Evolutionary conservation across 306 rosid species (phyloP), one percentile per base, ranked within the genome.

Genomic region (Acacia confusa): DNA sequence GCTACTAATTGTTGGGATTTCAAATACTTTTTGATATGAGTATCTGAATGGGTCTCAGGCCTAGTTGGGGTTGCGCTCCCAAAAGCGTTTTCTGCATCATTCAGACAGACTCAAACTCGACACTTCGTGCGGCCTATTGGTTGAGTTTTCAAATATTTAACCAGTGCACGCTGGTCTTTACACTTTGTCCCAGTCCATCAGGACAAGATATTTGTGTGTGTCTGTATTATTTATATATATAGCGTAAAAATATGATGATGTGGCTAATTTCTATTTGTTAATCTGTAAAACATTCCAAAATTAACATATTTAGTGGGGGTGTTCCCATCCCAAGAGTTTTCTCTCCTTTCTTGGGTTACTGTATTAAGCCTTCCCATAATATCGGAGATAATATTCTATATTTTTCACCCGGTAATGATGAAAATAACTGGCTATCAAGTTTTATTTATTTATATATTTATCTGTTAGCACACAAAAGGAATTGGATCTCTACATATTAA

Each of bases 251-350:
- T 67, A 8, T 3, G 64, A 40, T 40, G 73, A 69, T 11, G 52
- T 68, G 74, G 52, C 24, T 38, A 20, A 38, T 38, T 22, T 27
- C 16, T 38, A n/a, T 43, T 4, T 40, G 52, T 10, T 9, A 70
- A 43, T 24, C 34, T 14, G n/a, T 25, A 24, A 25, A 25, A 24
- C 55, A 24, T 41, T n/a, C 74, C 7, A 13, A 22, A 43, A 22
- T 55, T 7, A 20, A 9, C 28, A 57, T 22, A 2, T 10, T 50
- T 55, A 55, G 27, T 53, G 25, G 27, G 15, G 19, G 30, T 40
- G 16, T 38, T 41, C 74, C 6, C 74, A 69, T 69, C 74, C 74
- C 74, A 43, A 70, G 74, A 43, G 36, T 70, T 70, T 12, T 67
- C 27, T 34, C 19, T 67, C 0, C 52, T 41, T 70, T 70, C 9